Conservation (phyloP, 768 basidiomycete species). For the Xerocomus potaroensis region DNA sequence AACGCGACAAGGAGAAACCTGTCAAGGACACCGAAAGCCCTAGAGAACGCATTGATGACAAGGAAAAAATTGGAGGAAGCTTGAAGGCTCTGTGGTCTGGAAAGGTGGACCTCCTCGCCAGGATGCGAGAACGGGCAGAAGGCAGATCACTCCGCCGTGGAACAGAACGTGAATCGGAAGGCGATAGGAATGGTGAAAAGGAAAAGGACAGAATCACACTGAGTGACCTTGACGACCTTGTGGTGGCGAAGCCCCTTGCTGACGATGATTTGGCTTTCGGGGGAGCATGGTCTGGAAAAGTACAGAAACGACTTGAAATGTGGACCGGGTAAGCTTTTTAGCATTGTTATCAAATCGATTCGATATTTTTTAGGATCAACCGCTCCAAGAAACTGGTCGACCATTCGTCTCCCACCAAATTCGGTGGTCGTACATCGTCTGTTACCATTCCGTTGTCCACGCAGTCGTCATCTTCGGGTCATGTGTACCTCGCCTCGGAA, state of each 20-base stretch:
- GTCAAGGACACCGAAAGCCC: slow-evolving; percentile 34
- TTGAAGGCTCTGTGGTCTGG: slow-evolving; percentile 34
- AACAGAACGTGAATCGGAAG: slow-evolving; percentile 26
- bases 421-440: slow-evolving; percentile 22
- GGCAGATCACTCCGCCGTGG: slow-evolving; percentile 11
- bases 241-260: slow-evolving; percentile 15
- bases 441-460: slow-evolving; percentile 30
- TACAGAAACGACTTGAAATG: slow-evolving; percentile 45
- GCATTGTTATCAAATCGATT: background rate
- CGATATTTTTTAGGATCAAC: slow-evolving; percentile 25
- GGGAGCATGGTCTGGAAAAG: slow-evolving; percentile 38
- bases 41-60: slow-evolving; percentile 31
- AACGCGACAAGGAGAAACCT: slow-evolving; percentile 35
- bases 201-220: slow-evolving; percentile 26
- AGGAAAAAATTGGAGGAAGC: slow-evolving; percentile 32
- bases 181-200: slow-evolving; percentile 24
- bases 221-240: slow-evolving; percentile 32
- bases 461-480: slow-evolving; percentile 34
- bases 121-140: slow-evolving; percentile 29
- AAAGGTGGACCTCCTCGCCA: slow-evolving; percentile 23
- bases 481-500: slow-evolving; percentile 25
- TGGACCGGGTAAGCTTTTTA: slow-evolving; percentile 42
- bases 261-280: slow-evolving; percentile 33
- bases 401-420: slow-evolving; percentile 21
- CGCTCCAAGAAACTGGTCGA: slow-evolving; percentile 32